A percentile compares a stretch with the other conserved stretches of the same genome.
phyloP scores from a whole-genome alignment of 495 filamentous ascomycete genomes.

The Lindgomyces ingoldianus region DNA sequence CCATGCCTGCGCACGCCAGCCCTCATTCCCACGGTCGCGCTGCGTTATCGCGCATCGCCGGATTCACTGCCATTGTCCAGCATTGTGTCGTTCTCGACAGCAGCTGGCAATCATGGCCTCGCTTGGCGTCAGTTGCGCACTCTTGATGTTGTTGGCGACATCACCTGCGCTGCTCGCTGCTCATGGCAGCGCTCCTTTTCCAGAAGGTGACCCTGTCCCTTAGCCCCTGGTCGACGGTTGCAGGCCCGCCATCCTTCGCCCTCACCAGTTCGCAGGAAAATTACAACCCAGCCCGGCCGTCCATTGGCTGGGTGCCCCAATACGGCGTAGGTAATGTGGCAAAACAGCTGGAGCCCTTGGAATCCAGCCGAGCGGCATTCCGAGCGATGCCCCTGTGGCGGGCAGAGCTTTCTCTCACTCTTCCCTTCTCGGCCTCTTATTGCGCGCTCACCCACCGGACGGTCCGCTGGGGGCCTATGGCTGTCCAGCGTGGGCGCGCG shows the following conservation, averaged over 20 bases:
- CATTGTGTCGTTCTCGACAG: background rate
- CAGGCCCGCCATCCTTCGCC: too few relatives aligned
- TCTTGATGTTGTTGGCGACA: too few relatives aligned
- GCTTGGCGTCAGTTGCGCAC: background rate
- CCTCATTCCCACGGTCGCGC: too few relatives aligned
- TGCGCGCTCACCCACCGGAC: too few relatives aligned
- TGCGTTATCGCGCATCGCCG: too few relatives aligned
- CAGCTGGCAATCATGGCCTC: background rate
- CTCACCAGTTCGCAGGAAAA: background rate
- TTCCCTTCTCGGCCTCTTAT: too few relatives aligned
- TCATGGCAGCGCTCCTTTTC: background rate
- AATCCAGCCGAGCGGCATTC: too few relatives aligned
- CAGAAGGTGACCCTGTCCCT: too few relatives aligned
- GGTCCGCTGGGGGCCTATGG: background rate
- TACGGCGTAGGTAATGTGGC: background rate
- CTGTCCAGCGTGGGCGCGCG: background rate
- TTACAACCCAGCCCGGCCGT: background rate
- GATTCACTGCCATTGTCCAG: background rate
- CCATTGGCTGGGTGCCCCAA: background rate
- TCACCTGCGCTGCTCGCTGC: too few relatives aligned
- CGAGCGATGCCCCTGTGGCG: background rate
- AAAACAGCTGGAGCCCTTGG: background rate
- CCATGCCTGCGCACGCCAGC: too few relatives aligned
- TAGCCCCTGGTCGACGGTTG: too few relatives aligned
- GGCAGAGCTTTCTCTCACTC: background rate